Evolutionary conservation across 345 rosid species (phyloP).

Genomic region (Euphorbia lathyris): DNA sequence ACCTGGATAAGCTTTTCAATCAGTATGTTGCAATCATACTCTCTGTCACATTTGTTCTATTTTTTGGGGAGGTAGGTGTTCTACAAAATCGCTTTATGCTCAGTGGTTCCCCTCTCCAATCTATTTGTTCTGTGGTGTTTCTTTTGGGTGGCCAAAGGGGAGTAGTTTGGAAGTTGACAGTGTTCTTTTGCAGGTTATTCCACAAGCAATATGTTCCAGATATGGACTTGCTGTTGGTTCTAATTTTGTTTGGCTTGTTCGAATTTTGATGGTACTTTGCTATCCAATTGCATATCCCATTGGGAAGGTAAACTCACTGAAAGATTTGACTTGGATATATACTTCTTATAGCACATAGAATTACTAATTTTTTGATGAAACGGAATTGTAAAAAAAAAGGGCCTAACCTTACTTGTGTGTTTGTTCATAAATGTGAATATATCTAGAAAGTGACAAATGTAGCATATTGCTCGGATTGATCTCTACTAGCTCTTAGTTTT

Average conservation of each 20-base stretch:
- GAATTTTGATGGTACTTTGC: conserved; percentile 72
- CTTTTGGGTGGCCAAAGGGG: neutral
- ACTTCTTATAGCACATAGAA: neutral
- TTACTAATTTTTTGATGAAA: neutral
- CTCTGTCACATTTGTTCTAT: conserved; percentile 86
- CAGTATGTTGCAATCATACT: conserved; percentile 85
- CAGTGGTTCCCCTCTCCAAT: neutral
- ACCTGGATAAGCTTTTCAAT: conserved; percentile 87
- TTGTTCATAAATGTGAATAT: neutral
- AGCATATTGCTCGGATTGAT: neutral
- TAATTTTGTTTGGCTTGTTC: conserved; percentile 79
- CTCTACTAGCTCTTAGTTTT: neutral
- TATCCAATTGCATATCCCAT: conserved; percentile 89
- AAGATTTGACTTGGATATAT: neutral
- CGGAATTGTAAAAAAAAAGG: neutral
- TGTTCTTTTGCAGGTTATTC: conserved; percentile 64
- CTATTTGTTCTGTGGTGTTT: neutral
- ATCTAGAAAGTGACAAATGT: neutral
- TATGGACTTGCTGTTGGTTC: conserved; percentile 96
- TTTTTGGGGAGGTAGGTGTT: conserved; percentile 78
- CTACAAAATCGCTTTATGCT: conserved; percentile 4
- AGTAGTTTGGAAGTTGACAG: neutral
- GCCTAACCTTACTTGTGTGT: neutral
- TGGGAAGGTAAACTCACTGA: conserved; percentile 59
- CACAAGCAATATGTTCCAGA: conserved; percentile 91